Percentiles rank a stretch among this genome's conserved stretches.
Evolutionary conservation across 148 eudicot genomes (phyloP).

Genomic region (Nepenthes gracilis): DNA sequence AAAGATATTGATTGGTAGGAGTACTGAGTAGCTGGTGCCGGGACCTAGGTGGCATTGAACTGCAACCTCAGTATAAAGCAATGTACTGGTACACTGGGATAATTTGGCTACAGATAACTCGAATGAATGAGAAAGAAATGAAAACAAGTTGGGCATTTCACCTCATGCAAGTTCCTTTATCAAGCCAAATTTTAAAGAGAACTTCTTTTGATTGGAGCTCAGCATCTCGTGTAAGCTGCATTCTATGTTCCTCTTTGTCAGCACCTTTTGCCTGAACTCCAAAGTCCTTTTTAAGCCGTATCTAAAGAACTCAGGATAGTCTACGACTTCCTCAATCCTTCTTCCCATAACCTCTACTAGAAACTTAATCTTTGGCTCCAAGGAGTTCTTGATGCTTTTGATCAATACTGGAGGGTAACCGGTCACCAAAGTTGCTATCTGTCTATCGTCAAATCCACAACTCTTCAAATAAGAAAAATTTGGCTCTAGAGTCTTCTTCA

Average conservation of each 20-base stretch:
- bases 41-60: too few species aligned
- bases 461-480: conserved; percentile 44
- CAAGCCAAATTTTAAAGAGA: conserved; percentile 58
- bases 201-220: conserved; percentile 76
- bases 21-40: too few species aligned
- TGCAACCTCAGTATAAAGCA: too few species aligned
- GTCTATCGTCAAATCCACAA: conserved; percentile 50
- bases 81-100: too few species aligned
- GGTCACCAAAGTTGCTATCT: conserved; percentile 61
- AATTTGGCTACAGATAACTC: background rate
- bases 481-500: conserved; percentile 62
- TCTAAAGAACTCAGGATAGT: conserved; percentile 80
- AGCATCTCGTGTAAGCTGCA: conserved; percentile 93
- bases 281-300: conserved; percentile 77
- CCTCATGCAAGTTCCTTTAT: conserved; percentile 25
- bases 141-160: background rate
- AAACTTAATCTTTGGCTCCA: conserved; percentile 87
- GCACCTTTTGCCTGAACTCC: conserved; percentile 63
- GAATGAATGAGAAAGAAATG: background rate
- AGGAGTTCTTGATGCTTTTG: conserved; percentile 78
- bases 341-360: conserved; percentile 76
- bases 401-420: conserved; percentile 85
- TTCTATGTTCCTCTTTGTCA: conserved; percentile 42
- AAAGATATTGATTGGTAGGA: too few species aligned
- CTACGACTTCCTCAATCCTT: conserved; percentile 57